Evolutionary conservation across 225 moss, liverwort and hornwort genomes (phyloP), one percentile per base, ranked within the genome.

Genomic region (Straminergon stramineum): DNA sequence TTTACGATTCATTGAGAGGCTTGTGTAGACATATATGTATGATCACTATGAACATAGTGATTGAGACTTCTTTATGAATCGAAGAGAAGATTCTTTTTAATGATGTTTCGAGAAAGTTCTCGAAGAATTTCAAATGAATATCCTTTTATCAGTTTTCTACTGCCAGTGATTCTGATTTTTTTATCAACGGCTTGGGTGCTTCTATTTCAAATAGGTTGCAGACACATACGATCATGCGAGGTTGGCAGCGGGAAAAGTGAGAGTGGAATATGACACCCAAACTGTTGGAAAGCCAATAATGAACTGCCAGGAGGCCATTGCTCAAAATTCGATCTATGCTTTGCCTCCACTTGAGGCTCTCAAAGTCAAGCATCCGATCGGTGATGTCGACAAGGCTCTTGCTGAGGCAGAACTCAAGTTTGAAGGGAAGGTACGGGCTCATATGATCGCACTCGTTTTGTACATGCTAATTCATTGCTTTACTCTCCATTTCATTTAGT

Each of bases 221-320:
- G 94, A 97, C 87, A 94, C 96, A 14, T 90, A 94, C 24, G 94
- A 95, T 84, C 87, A 94, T 83, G 95, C 96, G 35, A 88, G 73
- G 64, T 86, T 92, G 75, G 96, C 94, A 69, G 96, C 95, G 48
- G 87, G 57, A 23, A 96, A 90, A 91, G 95, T 97, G 83, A 83
- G 56, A 37, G 93, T 96, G 86, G 74, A 85, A 21, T 94, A 96
- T 90, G 95, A 96, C 75, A 90, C 83, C 5, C 65, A 41, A 45
- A 89, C 79, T 60, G 73, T 94, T 85, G 95, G 90, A 60, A 75
- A 78, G 53, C 91, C 90, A 13, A 23, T 97, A 7, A 85, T 94
- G 92, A 94, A 90, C 23, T 83, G 94, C 57, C 92, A 95, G 60
- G 95, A 97, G 85, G 97, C 96, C 45, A 81, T 93, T n/a, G 93